Conservation (phyloP, 257 asterid species). For the Ocimum tenuiflorum region DNA sequence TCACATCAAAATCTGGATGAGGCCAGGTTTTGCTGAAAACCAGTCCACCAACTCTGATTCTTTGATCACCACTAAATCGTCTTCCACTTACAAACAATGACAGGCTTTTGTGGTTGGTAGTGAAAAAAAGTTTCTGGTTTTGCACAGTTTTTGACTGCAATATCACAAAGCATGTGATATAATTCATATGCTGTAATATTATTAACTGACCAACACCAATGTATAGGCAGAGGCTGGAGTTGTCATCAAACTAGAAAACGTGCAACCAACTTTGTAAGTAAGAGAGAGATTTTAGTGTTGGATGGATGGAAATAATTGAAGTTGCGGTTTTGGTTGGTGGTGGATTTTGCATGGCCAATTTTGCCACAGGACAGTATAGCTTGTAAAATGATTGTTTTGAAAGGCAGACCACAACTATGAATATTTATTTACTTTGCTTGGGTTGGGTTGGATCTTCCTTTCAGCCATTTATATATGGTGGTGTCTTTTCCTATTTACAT, state of each 20-base stretch:
- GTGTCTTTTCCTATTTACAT: too few species aligned
- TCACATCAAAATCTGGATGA: conserved; percentile 85
- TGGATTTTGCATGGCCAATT: conserved; percentile 26
- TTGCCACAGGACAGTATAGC: conserved; percentile 25
- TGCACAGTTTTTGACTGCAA: conserved; percentile 23
- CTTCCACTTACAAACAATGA: conserved; percentile 51
- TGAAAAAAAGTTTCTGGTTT: conserved; percentile 12
- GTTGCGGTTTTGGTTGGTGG: background rate
- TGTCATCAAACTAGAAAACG: conserved; percentile 26
- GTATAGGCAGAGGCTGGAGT: conserved; percentile 47
- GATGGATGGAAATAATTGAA: conserved; percentile 37
- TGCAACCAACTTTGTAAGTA: conserved; percentile 34
- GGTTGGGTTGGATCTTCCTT: too few species aligned
- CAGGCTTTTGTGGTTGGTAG: background rate
- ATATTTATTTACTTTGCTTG: too few species aligned
- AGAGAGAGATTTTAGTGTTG: conserved; percentile 11
- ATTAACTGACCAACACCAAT: conserved; percentile 43
- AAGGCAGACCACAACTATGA: too few species aligned
- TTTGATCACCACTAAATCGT: background rate
- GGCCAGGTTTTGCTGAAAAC: conserved; percentile 62
- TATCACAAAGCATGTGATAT: conserved; percentile 25
- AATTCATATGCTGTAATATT: conserved; percentile 31
- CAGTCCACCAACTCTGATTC: conserved; percentile 57
- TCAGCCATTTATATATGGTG: too few species aligned
- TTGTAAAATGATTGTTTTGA: conserved; percentile 16